Evolutionary conservation across 352 stramenopile genomes (phyloP).

Genomic region (Hyaloperonospora brassicae): DNA sequence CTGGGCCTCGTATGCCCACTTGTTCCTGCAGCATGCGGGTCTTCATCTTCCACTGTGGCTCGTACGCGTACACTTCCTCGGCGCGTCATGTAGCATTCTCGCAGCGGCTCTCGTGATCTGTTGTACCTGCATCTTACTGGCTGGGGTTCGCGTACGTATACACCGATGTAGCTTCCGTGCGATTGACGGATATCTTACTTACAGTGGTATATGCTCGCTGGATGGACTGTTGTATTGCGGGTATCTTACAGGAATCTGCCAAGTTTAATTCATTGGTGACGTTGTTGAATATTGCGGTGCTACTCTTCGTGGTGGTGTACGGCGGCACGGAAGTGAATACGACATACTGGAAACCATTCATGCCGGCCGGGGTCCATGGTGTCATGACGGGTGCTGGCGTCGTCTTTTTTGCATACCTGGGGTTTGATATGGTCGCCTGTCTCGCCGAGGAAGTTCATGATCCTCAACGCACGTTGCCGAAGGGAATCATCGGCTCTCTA

Average conservation of each 20-base stretch:
- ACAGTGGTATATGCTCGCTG: no score
- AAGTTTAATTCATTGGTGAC: constrained; percentile 89
- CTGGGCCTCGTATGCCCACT: constrained; percentile 83
- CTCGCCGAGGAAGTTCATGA: constrained; percentile 88
- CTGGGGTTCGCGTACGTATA: constrained; percentile 64
- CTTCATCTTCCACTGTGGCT: constrained; percentile 57
- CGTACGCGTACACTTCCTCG: constrained; percentile 43
- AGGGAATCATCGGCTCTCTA: constrained; percentile 88
- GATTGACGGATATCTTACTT: background rate
- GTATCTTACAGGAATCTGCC: constrained; percentile 72
- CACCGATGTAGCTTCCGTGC: background rate
- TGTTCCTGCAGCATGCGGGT: constrained; percentile 72
- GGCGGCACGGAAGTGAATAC: constrained; percentile 70
- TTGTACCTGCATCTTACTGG: constrained; percentile 82
- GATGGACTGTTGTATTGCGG: background rate
- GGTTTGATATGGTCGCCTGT: constrained; percentile 91
- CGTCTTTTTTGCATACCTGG: constrained; percentile 89
- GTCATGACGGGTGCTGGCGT: constrained; percentile 85
- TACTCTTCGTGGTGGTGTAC: constrained; percentile 85
- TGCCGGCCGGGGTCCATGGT: constrained; percentile 75
- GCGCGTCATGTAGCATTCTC: constrained; percentile 69
- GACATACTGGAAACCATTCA: constrained; percentile 79
- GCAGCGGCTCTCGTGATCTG: constrained; percentile 70
- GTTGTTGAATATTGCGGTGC: constrained; percentile 82
- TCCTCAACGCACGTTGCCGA: constrained; percentile 84